phyloP scores from a whole-genome alignment of 371 early-diverging fungal genomes.

The Mortierella sp. region DNA sequence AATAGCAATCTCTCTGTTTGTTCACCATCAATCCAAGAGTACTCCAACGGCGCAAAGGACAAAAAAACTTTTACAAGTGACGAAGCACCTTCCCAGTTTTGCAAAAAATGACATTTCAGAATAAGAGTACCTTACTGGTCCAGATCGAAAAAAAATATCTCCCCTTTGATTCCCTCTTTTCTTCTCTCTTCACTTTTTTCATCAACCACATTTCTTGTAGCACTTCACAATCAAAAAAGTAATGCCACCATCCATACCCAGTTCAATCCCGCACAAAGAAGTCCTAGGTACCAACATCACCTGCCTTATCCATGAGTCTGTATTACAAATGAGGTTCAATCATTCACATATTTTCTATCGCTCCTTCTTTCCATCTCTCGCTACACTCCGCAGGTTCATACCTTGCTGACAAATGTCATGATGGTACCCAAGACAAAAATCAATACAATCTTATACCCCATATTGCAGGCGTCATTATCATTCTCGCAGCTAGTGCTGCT shows the following conservation, averaged over 20 bases:
- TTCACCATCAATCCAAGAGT: too few species aligned
- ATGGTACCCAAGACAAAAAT: not conserved
- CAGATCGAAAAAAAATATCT: not conserved
- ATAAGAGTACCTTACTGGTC: constrained; percentile 14
- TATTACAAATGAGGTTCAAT: not conserved
- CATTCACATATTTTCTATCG: not conserved
- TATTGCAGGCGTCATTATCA: constrained; percentile 67
- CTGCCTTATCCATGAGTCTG: not conserved
- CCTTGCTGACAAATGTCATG: not conserved
- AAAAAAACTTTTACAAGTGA: too few species aligned
- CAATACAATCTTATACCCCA: constrained; percentile 63
- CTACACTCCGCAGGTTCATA: not conserved
- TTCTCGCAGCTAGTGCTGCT: constrained; percentile 60
- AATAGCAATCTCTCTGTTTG: too few species aligned
- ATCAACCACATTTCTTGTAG: not conserved
- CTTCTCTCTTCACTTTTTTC: not conserved
- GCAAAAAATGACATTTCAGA: not conserved
- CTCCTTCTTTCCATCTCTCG: not conserved
- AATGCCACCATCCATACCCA: too few species aligned
- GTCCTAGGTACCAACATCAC: not conserved
- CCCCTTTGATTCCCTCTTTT: not conserved
- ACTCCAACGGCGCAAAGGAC: too few species aligned
- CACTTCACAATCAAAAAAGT: not conserved
- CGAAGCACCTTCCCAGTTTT: too few species aligned
- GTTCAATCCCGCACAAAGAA: too few species aligned